Base-by-base conservation (phyloP, 352 stramenopile genomes). In the Phytophthora multivora region DNA sequence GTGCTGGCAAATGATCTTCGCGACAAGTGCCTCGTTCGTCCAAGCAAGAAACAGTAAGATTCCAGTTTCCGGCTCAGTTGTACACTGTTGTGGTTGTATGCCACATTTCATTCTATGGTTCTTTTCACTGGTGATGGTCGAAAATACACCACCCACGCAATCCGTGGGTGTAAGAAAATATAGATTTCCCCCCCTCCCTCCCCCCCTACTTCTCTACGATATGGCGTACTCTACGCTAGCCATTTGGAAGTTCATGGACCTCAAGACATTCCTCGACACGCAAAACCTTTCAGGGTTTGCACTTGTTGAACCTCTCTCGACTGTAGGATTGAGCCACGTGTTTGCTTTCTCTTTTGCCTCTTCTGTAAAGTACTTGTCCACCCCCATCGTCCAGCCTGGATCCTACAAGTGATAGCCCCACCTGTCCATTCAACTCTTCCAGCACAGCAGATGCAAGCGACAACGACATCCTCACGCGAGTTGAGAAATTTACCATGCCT, bases 1-100 rank as follows among this genome's bases (percentile, higher is more conserved):
- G 66, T 69, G 18, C 66, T 88, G 36, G 73, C 77, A 16, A 76
- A 79, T 40, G 54, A 75, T 2, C 56, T 91, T 7, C 77, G 71
- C 12, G 66, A 83, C 40, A 71, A 66, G 21, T 85, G 73, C 21
- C 67, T 74, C 23, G 72, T 74, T 48, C 62, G 62, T 15, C 31
- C 50, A 19, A 73, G 66, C 46, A 65, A 23, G 28, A 28, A 21
- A 16, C 58, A 41, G 19, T 72, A 57, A 68, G 9, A 28, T 8
- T 1, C 46, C 26, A 51, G n/a, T 28, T n/a, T 3, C 4, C 5
- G 31, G 33, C 15, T 31, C 30, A 49, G 3, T 41, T 63, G 56
- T 66, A 59, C 23, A 52, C 36, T 66, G 40, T 26, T 15, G 41
- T 48, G 10, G 13, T 48, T 48, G 36, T 60, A 38, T 47, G 42